Base-by-base conservation (phyloP, 495 filamentous ascomycete genomes). In the Schizothecium vesticola region DNA sequence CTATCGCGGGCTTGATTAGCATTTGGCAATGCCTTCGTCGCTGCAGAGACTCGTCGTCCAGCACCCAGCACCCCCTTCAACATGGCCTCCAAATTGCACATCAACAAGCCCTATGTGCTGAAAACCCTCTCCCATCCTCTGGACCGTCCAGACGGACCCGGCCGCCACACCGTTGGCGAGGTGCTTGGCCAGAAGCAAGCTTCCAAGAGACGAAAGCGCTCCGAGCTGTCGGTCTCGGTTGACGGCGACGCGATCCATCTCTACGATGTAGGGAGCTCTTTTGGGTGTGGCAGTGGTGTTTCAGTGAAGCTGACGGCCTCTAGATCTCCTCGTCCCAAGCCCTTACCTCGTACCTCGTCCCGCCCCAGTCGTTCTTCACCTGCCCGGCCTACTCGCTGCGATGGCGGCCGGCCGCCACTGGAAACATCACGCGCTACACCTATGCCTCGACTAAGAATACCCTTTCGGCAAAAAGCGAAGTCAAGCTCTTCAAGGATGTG, bases 171-270 rank as follows among this genome's bases (percentile, higher is more conserved):
- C 19, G 85, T 89, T 61, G 85, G 87, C 65, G 89, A 92, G 69
- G 92, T 96, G 31, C 88, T 86, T 74, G 87, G 90, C 74, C 81
- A 80, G 72, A 76, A 91, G 62, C 84, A 86, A 55, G 89, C 88
- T 21, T 85, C 85, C 33, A 92, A 86, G 81, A 97, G 94, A 82
- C 86, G 91, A 74, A 97, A 97, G 81, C 85, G 95, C 59, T 78
- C 82, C 21, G 96, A 99, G 78, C 79, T 98, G 64, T 91, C 86
- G 13, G 88, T 95, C 10, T 91, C 91, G 10, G 88, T 97, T 73
- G 93, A 99, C 80, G 93, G 93, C 65, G 93, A 97, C 74, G 90
- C 91, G 16, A 84, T 97, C 16, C 95, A 93, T 75, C 88, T 99
- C 60, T 97, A 97, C 80, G 90, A 97, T 84, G 94, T 99, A 79